Percentiles rank a stretch among this genome's conserved stretches.
These are phyloP conservation scores for Rhamnella rubrinervis DNA, from an alignment of 331 rosid genomes.

Conservation along the genomic window DNA sequence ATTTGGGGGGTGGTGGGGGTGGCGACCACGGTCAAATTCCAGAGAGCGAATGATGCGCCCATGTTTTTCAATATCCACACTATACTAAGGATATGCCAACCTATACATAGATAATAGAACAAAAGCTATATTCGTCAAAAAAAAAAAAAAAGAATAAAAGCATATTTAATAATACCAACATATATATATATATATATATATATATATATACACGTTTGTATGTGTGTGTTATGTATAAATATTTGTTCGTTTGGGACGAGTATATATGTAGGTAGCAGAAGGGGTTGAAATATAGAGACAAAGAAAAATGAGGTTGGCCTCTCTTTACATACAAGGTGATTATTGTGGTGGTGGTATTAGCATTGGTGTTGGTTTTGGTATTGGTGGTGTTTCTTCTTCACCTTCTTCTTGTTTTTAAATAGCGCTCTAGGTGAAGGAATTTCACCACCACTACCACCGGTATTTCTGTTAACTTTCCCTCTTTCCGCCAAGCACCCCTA, in stretches of 20 bases:
- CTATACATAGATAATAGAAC: too few species aligned
- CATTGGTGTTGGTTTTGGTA: conserved; percentile 11
- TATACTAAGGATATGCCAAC: too few species aligned
- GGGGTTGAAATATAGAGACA: background rate
- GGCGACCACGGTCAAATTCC: too few species aligned
- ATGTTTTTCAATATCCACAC: too few species aligned
- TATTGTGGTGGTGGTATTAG: conserved; percentile 19
- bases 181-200: too few species aligned
- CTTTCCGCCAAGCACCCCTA: background rate
- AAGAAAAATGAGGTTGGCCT: conserved; percentile 13
- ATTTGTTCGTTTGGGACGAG: background rate
- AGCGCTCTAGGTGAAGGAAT: conserved; percentile 9
- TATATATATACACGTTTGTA: too few species aligned
- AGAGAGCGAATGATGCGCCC: too few species aligned
- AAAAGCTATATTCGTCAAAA: too few species aligned
- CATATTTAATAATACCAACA: too few species aligned
- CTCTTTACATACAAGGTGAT: background rate
- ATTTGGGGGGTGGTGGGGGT: too few species aligned
- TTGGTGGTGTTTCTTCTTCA: conserved; percentile 3
- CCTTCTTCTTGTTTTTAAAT: background rate
- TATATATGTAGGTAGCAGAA: background rate
- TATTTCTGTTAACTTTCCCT: conserved; percentile 14
- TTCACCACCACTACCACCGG: conserved; percentile 17
- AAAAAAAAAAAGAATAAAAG: too few species aligned
- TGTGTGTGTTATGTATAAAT: background rate